These are phyloP conservation scores for Brassica carinata DNA, from an alignment of 345 rosid genomes.

Conservation along the genomic window DNA sequence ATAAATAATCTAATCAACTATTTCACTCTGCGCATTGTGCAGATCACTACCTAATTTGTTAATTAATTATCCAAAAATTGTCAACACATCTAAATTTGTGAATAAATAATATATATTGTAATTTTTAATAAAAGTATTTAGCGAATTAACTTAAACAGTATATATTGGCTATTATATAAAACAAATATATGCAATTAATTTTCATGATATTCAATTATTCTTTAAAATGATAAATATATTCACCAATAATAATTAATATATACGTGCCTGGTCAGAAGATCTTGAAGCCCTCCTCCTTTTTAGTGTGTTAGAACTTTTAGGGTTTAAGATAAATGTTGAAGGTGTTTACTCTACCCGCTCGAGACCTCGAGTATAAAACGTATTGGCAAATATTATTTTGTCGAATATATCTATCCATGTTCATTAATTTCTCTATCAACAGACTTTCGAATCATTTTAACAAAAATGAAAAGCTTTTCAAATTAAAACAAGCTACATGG, in stretches of 20 bases:
- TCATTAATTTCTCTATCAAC: background rate
- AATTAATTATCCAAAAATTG: background rate
- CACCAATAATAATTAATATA: too few relatives aligned
- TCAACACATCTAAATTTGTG: background rate
- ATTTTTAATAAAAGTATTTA: background rate
- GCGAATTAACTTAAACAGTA: background rate
- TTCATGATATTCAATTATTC: background rate
- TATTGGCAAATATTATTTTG: background rate
- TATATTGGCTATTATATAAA: background rate
- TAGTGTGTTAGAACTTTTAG: background rate
- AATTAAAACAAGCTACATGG: background rate
- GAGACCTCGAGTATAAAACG: background rate
- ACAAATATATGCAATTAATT: background rate
- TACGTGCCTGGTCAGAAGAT: background rate
- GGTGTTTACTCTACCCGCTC: background rate
- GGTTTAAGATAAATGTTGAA: background rate
- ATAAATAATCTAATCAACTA: too few relatives aligned
- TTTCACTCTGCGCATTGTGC: too few relatives aligned
- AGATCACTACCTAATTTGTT: background rate
- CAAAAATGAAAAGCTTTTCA: background rate
- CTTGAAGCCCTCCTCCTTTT: background rate
- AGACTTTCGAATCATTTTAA: background rate
- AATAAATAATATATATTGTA: background rate
- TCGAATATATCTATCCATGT: background rate
- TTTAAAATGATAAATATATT: background rate